Evolutionary conservation across 306 rosid genomes (phyloP), one percentile per base, ranked within the genome.

Genomic region (Albizia julibrissin): DNA sequence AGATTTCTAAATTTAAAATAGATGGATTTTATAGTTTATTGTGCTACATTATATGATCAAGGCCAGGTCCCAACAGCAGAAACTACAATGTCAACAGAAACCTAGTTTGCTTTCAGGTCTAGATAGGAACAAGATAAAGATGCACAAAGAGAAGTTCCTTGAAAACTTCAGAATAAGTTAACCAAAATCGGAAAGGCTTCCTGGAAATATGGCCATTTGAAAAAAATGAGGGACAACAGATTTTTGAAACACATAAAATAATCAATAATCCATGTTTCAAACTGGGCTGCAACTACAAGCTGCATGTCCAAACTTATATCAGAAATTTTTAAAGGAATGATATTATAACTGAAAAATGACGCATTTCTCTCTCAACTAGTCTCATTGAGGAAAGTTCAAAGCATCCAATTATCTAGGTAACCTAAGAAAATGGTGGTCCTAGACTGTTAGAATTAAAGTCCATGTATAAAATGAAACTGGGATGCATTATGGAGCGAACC

Each of bases 201-300:
- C 68, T 52, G 29, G 22, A 81, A 24, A 49, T 70, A 39, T 37
- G n/a, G 69, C 66, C 26, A 47, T 44, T 43, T 12, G 19, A 24
- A 21, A 56, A 61, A 18, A 18, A 72, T 39, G 79, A 85, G 54
- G 34, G 56, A 58, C 42, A 74, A 61, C 66, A 75, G 33, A 69
- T 73, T 79, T 24, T 27, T 54, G 34, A 76, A 79, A 44, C 66
- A 26, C 29, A 14, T 75, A 50, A 59, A 44, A 78, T 75, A 78
- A n/a, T 50, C 33, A 54, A 78, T 70, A 78, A 34, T 34, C 33
- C 49, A 72, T 19, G 59, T 70, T n/a, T 49, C 52, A 39, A 42
- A 43, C 44, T 76, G 40, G 61, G 69, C 40, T 29, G 56, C 79
- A 76, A 59, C 4, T 56, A 67, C 43, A 27, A 26, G 67, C 33